Base-by-base conservation (phyloP, 2,329 filamentous ascomycete species). In the Aureobasidium namibiae region DNA sequence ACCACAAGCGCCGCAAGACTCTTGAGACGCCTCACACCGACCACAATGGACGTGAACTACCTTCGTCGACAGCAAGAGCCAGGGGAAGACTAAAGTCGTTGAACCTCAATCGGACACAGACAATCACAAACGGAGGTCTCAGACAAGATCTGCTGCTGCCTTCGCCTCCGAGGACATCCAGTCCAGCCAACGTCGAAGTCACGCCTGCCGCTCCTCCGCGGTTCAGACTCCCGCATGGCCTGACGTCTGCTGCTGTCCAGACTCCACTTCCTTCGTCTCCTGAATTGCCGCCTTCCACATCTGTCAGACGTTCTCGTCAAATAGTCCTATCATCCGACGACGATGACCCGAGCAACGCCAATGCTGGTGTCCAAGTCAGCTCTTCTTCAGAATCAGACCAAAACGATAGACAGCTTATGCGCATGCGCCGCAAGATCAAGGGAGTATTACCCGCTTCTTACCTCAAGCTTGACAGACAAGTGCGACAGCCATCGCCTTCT, bases 391-490 rank as follows among this genome's bases (percentile, higher is more conserved):
- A 72, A 21, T 65, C 68, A 4, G 70, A 72, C 42, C 64, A 68
- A 6, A 68, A 65, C 26, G 67, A 72, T 16, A 63, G 60, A 6
- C 69, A 66, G 11, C 58, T 78, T 13, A 65, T 64, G 44, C 64
- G 68, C 34, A 72, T 74, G 41, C 67, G 69, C 10, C 75, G 70
- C 57, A 72, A 71, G 38, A 79, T 79, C 49, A 76, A 69, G 66
- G 77, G 77, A 13, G 77, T 79, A 8, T 65, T 80, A 18, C 77
- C 77, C 26, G 77, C 77, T 31, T 79, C 77, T 1, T 79, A 76
- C 75, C 64, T 80, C 53, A 76, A 73, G 53, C 72, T 79, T 29
- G 77, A 79, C 61, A 66, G 68, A n/a, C 69, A 74, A 39, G 62
- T 65, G 16, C 29, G 60, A 54, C 61, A 31, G 23, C 44, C 49